A percentile compares a stretch with the other conserved stretches of the same genome.
These are phyloP conservation scores for Calvatia gigantea DNA, from an alignment of 768 basidiomycete species.

Conservation along the genomic window DNA sequence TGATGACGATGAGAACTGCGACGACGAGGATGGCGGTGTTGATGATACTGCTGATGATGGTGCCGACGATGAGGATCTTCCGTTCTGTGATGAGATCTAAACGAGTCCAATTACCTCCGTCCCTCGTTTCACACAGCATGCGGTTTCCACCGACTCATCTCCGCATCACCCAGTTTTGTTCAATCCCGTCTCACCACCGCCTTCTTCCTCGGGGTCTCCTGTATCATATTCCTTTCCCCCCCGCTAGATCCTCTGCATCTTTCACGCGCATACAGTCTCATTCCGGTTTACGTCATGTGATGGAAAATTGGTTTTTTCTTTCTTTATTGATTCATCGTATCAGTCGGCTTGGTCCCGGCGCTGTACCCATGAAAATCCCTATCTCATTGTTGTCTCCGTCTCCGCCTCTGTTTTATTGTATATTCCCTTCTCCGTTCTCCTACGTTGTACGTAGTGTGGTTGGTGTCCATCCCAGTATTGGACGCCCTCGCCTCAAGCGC, in stretches of 20 bases:
- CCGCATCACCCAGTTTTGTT: not conserved
- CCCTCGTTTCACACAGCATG: not conserved
- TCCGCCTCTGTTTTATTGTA: not conserved
- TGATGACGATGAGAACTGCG: slow-evolving; percentile 17
- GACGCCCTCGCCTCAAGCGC: not conserved
- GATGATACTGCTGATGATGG: too few species aligned
- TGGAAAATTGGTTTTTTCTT: not conserved
- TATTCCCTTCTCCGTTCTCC: not conserved
- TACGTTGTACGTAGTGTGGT: slow-evolving; percentile 2
- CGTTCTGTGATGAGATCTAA: slow-evolving; percentile 51
- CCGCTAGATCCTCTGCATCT: not conserved
- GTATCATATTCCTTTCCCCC: not conserved
- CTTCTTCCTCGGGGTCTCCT: too few species aligned
- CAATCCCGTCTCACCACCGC: too few species aligned
- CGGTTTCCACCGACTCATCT: not conserved
- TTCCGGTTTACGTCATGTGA: not conserved
- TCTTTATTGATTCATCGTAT: not conserved
- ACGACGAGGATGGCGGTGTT: too few species aligned
- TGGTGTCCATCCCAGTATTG: not conserved
- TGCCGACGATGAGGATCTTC: slow-evolving; percentile 41
- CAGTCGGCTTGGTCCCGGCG: not conserved
- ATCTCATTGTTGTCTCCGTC: too few species aligned
- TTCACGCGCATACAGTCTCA: not conserved
- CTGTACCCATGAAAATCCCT: slow-evolving; percentile 3
- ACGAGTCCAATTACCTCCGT: not conserved